Conservation (phyloP, 345 rosid species). For the Angophora floribunda region DNA sequence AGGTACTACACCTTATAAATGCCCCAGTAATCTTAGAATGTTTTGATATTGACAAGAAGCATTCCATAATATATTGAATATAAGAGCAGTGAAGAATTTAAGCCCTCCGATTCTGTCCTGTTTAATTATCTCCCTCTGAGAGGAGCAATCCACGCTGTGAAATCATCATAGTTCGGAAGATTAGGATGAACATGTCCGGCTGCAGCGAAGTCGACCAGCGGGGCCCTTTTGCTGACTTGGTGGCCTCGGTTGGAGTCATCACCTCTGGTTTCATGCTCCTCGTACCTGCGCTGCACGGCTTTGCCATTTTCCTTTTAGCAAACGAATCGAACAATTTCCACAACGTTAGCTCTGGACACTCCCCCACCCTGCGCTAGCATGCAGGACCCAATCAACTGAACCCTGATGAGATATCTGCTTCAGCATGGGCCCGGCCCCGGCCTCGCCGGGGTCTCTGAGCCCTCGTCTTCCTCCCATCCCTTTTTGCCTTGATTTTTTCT, state of each 20-base stretch:
- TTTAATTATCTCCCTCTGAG: slow-evolving; percentile 7
- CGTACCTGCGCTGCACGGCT: too few relatives aligned
- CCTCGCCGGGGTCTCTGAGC: slow-evolving; percentile 21
- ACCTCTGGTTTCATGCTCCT: too few relatives aligned
- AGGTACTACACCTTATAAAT: neutral
- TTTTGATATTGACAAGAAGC: neutral
- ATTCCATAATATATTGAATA: neutral
- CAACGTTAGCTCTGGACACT: neutral
- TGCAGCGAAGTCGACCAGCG: slow-evolving; percentile 17
- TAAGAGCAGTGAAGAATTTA: neutral
- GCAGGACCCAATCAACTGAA: neutral
- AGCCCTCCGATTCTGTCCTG: neutral
- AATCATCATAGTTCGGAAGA: slow-evolving; percentile 43
- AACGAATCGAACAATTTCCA: neutral
- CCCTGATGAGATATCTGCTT: neutral
- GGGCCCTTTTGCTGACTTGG: neutral
- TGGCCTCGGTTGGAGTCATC: neutral
- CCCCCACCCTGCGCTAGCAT: neutral
- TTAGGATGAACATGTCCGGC: slow-evolving; percentile 43
- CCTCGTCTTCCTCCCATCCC: slow-evolving; percentile 50
- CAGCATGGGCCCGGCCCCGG: neutral
- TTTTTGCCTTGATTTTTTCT: slow-evolving; percentile 42
- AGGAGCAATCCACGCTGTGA: slow-evolving; percentile 41
- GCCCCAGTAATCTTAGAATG: neutral
- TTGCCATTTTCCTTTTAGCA: neutral